phyloP scores from a whole-genome alignment of 352 stramenopile genomes.

The Salisapilia sapeloensis region DNA sequence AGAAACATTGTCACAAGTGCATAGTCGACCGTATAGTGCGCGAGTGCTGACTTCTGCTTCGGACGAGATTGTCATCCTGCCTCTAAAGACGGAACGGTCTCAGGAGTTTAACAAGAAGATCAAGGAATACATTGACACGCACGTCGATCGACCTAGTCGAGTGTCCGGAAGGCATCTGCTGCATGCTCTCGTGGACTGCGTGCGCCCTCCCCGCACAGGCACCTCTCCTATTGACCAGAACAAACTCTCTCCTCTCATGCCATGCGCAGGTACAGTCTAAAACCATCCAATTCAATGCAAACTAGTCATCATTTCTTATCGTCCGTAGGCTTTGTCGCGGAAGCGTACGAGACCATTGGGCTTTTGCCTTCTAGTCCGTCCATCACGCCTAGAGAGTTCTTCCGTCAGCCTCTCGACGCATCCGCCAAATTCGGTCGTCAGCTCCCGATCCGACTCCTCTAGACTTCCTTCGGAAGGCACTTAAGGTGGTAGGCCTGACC shows the following conservation, averaged over 20 bases:
- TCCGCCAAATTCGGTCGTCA: constrained; percentile 20
- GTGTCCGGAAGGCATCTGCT: constrained; percentile 40
- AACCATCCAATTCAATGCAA: constrained; percentile 13
- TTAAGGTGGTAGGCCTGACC: constrained; percentile 72
- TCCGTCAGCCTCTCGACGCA: constrained; percentile 8
- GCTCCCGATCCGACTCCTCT: constrained; percentile 49
- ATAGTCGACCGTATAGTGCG: constrained; percentile 62
- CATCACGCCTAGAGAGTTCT: constrained; percentile 28
- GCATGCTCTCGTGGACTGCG: constrained; percentile 21
- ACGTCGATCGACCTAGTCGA: constrained; percentile 33
- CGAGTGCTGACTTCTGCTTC: constrained; percentile 55
- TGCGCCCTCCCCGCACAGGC: constrained; percentile 1
- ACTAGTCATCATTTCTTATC: too few relatives aligned
- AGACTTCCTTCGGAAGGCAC: constrained; percentile 39
- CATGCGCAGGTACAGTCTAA: constrained; percentile 4
- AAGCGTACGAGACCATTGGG: constrained; percentile 50
- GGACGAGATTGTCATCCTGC: constrained; percentile 61
- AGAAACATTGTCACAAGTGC: constrained; percentile 60
- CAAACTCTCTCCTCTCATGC: constrained; percentile 4
- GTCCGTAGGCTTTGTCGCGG: constrained; percentile 37
- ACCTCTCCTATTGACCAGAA: constrained; percentile 3
- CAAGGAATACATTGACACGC: constrained; percentile 29
- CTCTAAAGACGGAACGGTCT: constrained; percentile 38
- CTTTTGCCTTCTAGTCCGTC: constrained; percentile 23
- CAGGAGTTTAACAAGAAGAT: constrained; percentile 45